Conservation (phyloP, 352 stramenopile species). For the Pythium sukuiense region DNA sequence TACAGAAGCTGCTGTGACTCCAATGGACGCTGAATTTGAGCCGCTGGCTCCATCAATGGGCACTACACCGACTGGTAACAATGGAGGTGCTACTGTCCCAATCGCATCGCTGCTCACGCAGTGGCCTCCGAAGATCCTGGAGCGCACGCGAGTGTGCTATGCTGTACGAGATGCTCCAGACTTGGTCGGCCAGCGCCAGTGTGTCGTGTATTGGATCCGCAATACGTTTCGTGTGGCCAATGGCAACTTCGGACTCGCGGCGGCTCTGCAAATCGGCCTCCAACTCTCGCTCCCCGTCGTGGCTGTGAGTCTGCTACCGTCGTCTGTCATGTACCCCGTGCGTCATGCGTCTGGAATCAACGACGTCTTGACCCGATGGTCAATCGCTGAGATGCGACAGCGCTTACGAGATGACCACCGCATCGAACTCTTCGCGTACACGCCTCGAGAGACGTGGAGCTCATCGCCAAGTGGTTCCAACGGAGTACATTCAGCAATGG, state of each 20-base stretch:
- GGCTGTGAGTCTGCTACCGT: constrained; percentile 44
- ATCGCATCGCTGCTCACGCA: constrained; percentile 35
- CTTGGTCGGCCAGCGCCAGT: constrained; percentile 11
- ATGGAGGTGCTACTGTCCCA: background rate
- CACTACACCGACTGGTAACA: background rate
- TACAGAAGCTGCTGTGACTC: background rate
- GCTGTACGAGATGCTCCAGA: constrained; percentile 6
- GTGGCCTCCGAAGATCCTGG: constrained; percentile 51
- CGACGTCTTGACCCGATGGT: constrained; percentile 61
- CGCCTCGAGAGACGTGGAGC: constrained; percentile 25
- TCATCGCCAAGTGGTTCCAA: constrained; percentile 26
- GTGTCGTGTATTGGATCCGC: constrained; percentile 74
- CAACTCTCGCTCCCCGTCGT: constrained; percentile 45
- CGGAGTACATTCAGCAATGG: background rate
- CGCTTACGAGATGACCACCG: constrained; percentile 35
- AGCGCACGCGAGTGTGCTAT: constrained; percentile 46
- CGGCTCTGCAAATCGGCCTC: constrained; percentile 45
- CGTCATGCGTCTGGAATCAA: constrained; percentile 53
- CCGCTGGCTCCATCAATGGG: constrained; percentile 1
- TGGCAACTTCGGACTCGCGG: constrained; percentile 62
- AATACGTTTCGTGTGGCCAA: constrained; percentile 56
- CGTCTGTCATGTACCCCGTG: constrained; percentile 50
- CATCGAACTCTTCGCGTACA: constrained; percentile 52
- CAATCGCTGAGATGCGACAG: constrained; percentile 46
- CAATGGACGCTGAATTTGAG: background rate